Conservation (phyloP, 83 land plant species). For the Picea mariana region DNA sequence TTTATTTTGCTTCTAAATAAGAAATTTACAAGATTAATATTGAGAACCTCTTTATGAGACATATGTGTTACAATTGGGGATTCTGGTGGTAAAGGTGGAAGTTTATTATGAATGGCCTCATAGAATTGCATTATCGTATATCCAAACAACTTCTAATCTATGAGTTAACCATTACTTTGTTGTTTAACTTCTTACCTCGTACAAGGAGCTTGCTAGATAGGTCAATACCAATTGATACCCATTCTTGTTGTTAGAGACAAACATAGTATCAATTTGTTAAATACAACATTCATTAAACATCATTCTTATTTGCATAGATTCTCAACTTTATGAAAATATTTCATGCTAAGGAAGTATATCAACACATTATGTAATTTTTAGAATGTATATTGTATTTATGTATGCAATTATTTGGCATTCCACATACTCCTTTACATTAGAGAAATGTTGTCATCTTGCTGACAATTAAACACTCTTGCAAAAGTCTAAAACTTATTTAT, state of each 20-base stretch:
- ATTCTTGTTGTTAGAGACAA: neutral
- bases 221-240: neutral
- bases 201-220: neutral
- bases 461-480: too few species aligned
- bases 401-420: too few species aligned
- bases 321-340: neutral
- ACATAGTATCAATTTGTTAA: neutral
- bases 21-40: constrained; percentile 89
- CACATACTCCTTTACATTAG: too few species aligned
- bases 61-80: constrained; percentile 96
- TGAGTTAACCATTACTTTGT: neutral
- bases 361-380: neutral
- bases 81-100: constrained; percentile 96
- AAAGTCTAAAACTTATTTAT: too few species aligned
- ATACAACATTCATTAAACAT: neutral
- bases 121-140: too few species aligned
- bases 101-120: neutral
- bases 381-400: too few species aligned
- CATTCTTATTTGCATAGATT: neutral
- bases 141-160: neutral
- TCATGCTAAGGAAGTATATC: neutral
- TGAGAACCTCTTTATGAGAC: constrained; percentile 71
- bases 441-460: too few species aligned
- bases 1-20: constrained; percentile 77
- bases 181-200: neutral